Percentiles rank a stretch among this genome's conserved stretches.
phyloP scores from a whole-genome alignment of 129 eudicot species.

The Flaveria trinervia region DNA sequence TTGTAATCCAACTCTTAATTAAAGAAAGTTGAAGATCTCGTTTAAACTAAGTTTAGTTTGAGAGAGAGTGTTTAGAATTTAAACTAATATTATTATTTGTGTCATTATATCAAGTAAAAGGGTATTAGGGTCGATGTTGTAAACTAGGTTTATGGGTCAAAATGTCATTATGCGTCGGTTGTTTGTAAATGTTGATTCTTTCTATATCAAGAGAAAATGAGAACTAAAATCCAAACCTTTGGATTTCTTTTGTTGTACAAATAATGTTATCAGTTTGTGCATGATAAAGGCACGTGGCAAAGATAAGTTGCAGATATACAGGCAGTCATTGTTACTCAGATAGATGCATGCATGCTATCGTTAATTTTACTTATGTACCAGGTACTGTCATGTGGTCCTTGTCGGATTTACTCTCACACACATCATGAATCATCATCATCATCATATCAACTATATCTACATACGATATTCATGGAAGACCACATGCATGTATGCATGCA shows the following conservation, averaged over 20 bases:
- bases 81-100: too few relatives aligned
- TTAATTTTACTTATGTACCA: conserved; percentile 6
- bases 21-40: too few relatives aligned
- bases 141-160: too few relatives aligned
- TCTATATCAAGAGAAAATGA: too few relatives aligned
- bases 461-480: not conserved
- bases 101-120: too few relatives aligned
- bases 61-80: too few relatives aligned
- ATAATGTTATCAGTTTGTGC: conserved; percentile 1
- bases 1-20: too few relatives aligned
- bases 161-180: too few relatives aligned
- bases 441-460: not conserved
- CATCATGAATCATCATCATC: not conserved
- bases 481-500: not conserved
- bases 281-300: conserved; percentile 14
- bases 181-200: too few relatives aligned
- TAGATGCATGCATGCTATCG: conserved; percentile 6
- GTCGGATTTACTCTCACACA: not conserved
- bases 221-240: too few relatives aligned
- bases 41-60: too few relatives aligned
- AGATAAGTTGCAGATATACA: not conserved
- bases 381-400: conserved; percentile 15
- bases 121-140: too few relatives aligned
- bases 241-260: not conserved
- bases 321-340: conserved; percentile 8